phyloP scores from a whole-genome alignment of 257 asterid genomes.

The Ilex asprella region DNA sequence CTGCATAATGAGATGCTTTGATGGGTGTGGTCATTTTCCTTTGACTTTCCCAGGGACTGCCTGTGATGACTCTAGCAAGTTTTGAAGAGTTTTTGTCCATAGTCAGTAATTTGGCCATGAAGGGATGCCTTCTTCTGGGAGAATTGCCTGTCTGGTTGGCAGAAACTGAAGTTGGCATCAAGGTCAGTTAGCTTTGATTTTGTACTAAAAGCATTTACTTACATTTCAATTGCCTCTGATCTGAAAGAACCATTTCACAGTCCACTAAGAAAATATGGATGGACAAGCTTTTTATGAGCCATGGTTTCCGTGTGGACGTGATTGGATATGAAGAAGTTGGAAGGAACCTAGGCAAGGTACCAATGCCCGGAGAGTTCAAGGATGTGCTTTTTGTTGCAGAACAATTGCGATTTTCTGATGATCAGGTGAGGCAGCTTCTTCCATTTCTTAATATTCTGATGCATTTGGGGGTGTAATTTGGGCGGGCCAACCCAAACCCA shows the following conservation, averaged over 20 bases:
- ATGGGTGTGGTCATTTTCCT: neutral
- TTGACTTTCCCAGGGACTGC: slow-evolving; percentile 48
- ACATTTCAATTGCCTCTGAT: slow-evolving; percentile 3
- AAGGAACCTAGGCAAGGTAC: slow-evolving; percentile 28
- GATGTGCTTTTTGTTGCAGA: slow-evolving; percentile 51
- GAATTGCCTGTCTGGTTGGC: slow-evolving; percentile 60
- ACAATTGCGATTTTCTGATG: slow-evolving; percentile 75
- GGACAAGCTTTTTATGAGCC: slow-evolving; percentile 58
- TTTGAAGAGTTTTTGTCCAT: slow-evolving; percentile 41
- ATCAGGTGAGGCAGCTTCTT: slow-evolving; percentile 43
- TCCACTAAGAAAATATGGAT: slow-evolving; percentile 38
- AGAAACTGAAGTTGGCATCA: slow-evolving; percentile 36
- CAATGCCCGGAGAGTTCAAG: slow-evolving; percentile 15
- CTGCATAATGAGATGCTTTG: neutral
- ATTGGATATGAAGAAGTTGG: slow-evolving; percentile 38
- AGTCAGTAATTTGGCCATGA: slow-evolving; percentile 52
- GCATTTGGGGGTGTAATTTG: neutral
- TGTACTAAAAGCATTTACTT: neutral
- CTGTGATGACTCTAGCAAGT: slow-evolving; percentile 40
- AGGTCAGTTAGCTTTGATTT: slow-evolving; percentile 31
- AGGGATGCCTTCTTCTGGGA: slow-evolving; percentile 60
- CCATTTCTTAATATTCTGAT: neutral
- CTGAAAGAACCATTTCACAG: slow-evolving; percentile 20
- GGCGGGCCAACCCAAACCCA: too few relatives aligned
- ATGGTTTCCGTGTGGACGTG: slow-evolving; percentile 47